These are phyloP conservation scores for Heliamphora pulchella DNA, from an alignment of 179 eudicot genomes.

Conservation along the genomic window DNA sequence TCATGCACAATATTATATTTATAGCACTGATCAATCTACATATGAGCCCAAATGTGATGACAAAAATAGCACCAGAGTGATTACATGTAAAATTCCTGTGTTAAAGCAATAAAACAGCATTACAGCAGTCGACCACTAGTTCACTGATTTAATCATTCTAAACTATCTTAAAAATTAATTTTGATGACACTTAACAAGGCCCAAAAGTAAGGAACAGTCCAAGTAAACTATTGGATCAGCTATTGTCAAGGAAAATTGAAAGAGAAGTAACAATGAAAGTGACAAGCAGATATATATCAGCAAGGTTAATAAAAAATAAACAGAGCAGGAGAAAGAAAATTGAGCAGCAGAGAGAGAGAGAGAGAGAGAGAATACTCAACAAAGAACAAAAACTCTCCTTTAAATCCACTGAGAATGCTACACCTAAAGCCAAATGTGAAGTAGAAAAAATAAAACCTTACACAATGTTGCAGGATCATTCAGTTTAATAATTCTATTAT, in stretches of 20 bases:
- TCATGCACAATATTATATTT: neutral
- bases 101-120: neutral
- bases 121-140: neutral
- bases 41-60: neutral
- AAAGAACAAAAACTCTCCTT: too few relatives aligned
- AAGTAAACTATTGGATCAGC: neutral
- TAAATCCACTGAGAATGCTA: neutral
- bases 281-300: neutral
- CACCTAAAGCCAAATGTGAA: neutral
- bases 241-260: neutral
- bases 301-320: neutral
- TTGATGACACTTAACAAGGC: neutral
- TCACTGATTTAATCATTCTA: neutral
- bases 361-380: neutral
- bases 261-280: neutral
- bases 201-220: neutral
- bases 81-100: neutral
- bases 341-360: neutral
- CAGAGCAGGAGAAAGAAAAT: neutral
- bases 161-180: too few relatives aligned
- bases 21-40: neutral
- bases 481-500: neutral
- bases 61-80: neutral
- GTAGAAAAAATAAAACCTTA: neutral
- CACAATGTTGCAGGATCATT: neutral